These are phyloP conservation scores for Clitopilus passeckerianus DNA, from an alignment of 768 basidiomycete species.

Conservation along the genomic window DNA sequence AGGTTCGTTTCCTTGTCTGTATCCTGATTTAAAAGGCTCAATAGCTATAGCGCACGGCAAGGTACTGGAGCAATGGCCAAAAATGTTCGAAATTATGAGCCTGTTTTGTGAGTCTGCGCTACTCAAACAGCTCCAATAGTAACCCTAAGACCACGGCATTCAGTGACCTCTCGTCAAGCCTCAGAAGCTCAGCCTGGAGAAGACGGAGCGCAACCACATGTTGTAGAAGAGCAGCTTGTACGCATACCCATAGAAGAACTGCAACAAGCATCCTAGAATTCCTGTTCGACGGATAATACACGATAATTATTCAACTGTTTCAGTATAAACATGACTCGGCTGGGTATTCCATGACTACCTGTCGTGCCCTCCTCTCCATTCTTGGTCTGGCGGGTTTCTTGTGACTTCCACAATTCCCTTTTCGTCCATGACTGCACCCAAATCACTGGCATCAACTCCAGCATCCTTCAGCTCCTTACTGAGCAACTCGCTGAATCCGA, in stretches of 20 bases:
- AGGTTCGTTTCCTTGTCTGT: constrained; percentile 31
- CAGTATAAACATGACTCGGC: constrained; percentile 9
- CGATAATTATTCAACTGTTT: neutral
- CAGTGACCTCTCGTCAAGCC: constrained; percentile 46
- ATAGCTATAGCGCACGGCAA: constrained; percentile 58
- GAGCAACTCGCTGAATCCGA: constrained; percentile 36
- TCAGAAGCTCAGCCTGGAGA: constrained; percentile 19
- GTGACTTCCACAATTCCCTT: constrained; percentile 40
- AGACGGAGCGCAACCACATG: constrained; percentile 5
- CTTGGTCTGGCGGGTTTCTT: constrained; percentile 39
- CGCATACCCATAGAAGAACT: constrained; percentile 72
- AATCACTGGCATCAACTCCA: constrained; percentile 39
- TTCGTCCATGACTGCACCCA: constrained; percentile 38
- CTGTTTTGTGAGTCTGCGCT: constrained; percentile 52
- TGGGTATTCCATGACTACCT: neutral
- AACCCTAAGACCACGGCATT: neutral
- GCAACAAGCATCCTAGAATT: constrained; percentile 22
- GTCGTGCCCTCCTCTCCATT: constrained; percentile 35
- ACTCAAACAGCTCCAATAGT: neutral
- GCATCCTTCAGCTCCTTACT: constrained; percentile 28
- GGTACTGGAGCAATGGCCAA: constrained; percentile 76
- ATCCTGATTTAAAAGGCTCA: constrained; percentile 2
- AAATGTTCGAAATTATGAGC: constrained; percentile 74
- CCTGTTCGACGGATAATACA: too few species aligned
- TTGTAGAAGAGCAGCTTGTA: constrained; percentile 56